Evolutionary conservation across 2,329 filamentous ascomycete species (phyloP).

Genomic region (Colletotrichum sp.): DNA sequence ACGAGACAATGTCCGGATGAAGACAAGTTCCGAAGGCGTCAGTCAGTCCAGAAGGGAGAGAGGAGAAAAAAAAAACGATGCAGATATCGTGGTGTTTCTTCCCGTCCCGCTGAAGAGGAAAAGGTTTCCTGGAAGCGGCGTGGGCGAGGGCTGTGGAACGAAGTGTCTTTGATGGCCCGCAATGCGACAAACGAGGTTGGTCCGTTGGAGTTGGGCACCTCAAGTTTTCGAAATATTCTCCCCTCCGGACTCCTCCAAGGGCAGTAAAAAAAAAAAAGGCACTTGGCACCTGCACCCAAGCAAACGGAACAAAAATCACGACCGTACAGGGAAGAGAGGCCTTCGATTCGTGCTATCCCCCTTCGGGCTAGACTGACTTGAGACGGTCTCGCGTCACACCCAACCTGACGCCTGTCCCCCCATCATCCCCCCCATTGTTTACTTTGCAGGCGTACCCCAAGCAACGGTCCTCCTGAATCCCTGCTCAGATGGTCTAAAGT

Average conservation of each 20-base stretch:
- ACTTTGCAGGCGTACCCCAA: constrained; percentile 29
- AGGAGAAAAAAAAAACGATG: background rate
- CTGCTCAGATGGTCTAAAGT: constrained; percentile 14
- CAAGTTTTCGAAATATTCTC: background rate
- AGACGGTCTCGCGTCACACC: constrained; percentile 16
- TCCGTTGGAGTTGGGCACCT: background rate
- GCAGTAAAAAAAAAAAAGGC: background rate
- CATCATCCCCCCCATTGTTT: constrained; percentile 29
- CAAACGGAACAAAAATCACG: background rate
- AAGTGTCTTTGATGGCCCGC: background rate
- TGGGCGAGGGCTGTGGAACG: background rate
- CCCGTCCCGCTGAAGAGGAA: background rate
- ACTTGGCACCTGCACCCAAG: background rate
- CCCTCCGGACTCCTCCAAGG: background rate
- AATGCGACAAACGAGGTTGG: background rate
- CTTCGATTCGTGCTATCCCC: constrained; percentile 1
- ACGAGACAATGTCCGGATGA: background rate
- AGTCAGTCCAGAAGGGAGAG: background rate
- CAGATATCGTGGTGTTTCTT: background rate
- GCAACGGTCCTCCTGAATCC: constrained; percentile 28
- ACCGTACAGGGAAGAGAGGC: background rate
- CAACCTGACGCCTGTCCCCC: constrained; percentile 13
- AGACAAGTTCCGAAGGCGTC: background rate
- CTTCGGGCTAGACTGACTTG: constrained; percentile 8
- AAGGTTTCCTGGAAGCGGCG: background rate